Percentiles rank a stretch among this genome's conserved stretches.
phyloP scores from a whole-genome alignment of 441 rosid species.

The Manihot esculenta region DNA sequence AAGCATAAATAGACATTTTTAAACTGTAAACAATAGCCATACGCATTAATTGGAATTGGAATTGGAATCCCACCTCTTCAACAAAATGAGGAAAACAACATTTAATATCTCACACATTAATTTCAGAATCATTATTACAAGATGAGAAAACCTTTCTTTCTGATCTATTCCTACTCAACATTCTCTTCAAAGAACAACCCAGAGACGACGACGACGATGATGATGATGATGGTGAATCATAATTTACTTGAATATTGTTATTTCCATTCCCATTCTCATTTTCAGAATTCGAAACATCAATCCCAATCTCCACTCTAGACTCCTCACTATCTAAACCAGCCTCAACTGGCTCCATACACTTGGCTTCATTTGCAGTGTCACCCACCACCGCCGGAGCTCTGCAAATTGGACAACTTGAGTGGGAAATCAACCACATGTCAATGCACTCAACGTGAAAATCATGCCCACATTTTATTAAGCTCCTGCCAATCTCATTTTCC shows the following conservation, averaged over 20 bases:
- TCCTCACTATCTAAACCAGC: constrained; percentile 20
- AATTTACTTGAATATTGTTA: constrained; percentile 12
- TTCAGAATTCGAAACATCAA: constrained; percentile 24
- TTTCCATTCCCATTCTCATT: constrained; percentile 17
- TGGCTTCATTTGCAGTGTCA: constrained; percentile 21
- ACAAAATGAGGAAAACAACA: no score
- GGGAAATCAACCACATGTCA: constrained; percentile 77
- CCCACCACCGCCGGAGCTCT: constrained; percentile 45
- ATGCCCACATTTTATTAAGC: constrained; percentile 59
- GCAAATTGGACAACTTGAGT: constrained; percentile 67
- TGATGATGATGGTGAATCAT: constrained; percentile 17
- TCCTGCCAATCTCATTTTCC: constrained; percentile 59
- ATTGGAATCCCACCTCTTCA: no score
- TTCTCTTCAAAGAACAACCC: constrained; percentile 56
- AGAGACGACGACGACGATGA: constrained; percentile 33
- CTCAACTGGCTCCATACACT: constrained; percentile 17
- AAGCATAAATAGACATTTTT: no score
- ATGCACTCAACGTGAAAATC: constrained; percentile 72
- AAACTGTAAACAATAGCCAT: no score
- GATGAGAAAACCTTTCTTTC: constrained; percentile 51
- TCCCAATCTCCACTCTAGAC: constrained; percentile 24
- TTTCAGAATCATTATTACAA: constrained; percentile 4
- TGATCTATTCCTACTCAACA: constrained; percentile 73
- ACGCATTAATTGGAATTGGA: no score
- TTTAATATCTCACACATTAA: constrained; percentile 19